A percentile compares a stretch with the other conserved stretches of the same genome.
These are phyloP conservation scores for Mycosphaerella sp. DNA, from an alignment of 2,329 filamentous ascomycete genomes.

Conservation along the genomic window DNA sequence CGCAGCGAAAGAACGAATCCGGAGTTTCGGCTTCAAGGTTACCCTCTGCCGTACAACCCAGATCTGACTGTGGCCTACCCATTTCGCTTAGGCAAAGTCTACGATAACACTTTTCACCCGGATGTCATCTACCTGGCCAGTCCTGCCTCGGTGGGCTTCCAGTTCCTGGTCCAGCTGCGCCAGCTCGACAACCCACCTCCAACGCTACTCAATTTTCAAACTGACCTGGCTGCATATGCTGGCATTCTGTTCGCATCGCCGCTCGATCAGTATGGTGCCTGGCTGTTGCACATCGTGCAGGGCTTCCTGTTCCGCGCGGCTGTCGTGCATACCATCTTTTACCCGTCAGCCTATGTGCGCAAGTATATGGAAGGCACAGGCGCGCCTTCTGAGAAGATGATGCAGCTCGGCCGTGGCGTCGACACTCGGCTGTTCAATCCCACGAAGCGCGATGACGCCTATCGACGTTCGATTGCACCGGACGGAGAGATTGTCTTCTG, in stretches of 20 bases:
- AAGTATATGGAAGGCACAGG: slow-evolving; percentile 55
- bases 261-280: slow-evolving; percentile 56
- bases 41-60: slow-evolving; percentile 64
- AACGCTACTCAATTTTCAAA: slow-evolving; percentile 65
- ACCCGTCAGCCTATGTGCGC: slow-evolving; percentile 58
- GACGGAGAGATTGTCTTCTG: slow-evolving; percentile 59
- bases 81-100: slow-evolving; percentile 58
- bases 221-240: slow-evolving; percentile 63
- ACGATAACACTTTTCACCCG: slow-evolving; percentile 56
- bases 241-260: slow-evolving; percentile 62
- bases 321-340: slow-evolving; percentile 61
- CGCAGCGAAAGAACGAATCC: slow-evolving; percentile 33
- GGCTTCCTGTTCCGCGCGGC: slow-evolving; percentile 59
- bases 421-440: slow-evolving; percentile 59
- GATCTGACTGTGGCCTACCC: slow-evolving; percentile 65
- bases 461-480: slow-evolving; percentile 53
- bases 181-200: slow-evolving; percentile 53
- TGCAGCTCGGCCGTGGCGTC: slow-evolving; percentile 59
- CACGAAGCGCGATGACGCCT: slow-evolving; percentile 44
- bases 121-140: slow-evolving; percentile 66
- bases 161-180: slow-evolving; percentile 62
- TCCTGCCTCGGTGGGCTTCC: slow-evolving; percentile 63
- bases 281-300: slow-evolving; percentile 57
- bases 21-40: slow-evolving; percentile 58
- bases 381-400: slow-evolving; percentile 52